A percentile compares a stretch with the other conserved stretches of the same genome.
Evolutionary conservation across 1,284 basidiomycete species (phyloP).

Genomic region (Cryptococcus sp.): DNA sequence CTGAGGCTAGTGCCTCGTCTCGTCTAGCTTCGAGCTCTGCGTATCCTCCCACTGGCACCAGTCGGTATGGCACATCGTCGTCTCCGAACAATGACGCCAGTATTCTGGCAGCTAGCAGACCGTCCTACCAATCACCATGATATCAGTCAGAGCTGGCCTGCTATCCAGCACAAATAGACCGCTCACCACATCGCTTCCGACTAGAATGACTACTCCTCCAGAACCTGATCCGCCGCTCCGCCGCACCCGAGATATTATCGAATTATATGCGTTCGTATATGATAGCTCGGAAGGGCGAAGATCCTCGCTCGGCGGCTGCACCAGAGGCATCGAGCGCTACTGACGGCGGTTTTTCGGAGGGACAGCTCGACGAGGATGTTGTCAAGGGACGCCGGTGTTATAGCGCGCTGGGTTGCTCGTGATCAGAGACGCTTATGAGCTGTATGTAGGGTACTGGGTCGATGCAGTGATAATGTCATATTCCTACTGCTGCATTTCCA

Average conservation of each 20-base stretch:
- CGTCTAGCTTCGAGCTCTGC: slow-evolving; percentile 68
- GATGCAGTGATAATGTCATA: neutral
- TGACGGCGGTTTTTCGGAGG: too few species aligned
- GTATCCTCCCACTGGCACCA: slow-evolving; percentile 89
- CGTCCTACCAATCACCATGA: slow-evolving; percentile 30
- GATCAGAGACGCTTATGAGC: too few species aligned
- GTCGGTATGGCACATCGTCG: slow-evolving; percentile 88
- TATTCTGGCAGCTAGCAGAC: slow-evolving; percentile 61
- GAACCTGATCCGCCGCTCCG: slow-evolving; percentile 36
- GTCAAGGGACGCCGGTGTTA: too few species aligned
- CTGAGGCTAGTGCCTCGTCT: slow-evolving; percentile 67
- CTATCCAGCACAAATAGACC: too few species aligned
- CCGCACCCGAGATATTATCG: slow-evolving; percentile 68
- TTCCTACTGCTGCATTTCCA: too few species aligned
- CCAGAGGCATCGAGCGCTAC: slow-evolving; percentile 45
- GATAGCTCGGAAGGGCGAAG: slow-evolving; percentile 45
- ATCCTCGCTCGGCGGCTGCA: slow-evolving; percentile 49
- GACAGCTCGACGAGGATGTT: too few species aligned
- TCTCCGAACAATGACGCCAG: slow-evolving; percentile 86
- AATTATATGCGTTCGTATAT: slow-evolving; percentile 78
- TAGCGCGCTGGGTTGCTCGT: too few species aligned
- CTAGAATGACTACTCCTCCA: slow-evolving; percentile 51
- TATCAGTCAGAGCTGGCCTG: slow-evolving; percentile 8
- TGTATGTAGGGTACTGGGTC: too few species aligned
- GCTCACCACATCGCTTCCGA: slow-evolving; percentile 44